Conservation (phyloP, 2,329 filamentous ascomycete species). For the Cadophora gregata region DNA sequence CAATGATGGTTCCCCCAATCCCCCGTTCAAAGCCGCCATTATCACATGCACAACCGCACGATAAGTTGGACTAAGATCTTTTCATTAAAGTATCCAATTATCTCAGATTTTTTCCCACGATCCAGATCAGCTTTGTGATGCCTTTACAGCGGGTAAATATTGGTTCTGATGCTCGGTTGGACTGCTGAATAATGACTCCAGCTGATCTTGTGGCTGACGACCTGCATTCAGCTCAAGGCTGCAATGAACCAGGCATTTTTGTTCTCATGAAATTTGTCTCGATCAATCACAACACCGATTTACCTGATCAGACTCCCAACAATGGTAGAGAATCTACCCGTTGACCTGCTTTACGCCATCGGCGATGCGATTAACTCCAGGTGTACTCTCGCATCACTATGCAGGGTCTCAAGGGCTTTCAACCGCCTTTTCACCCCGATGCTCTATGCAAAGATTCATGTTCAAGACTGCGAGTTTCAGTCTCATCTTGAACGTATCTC, state of each 20-base stretch:
- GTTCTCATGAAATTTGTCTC: neutral
- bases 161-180: neutral
- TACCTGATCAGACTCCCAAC: neutral
- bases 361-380: conserved; percentile 1
- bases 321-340: neutral
- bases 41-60: too few relatives aligned
- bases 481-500: neutral
- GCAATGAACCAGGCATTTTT: neutral
- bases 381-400: conserved; percentile 6
- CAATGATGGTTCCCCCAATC: too few relatives aligned
- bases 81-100: too few relatives aligned
- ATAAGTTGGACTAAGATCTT: too few relatives aligned
- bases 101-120: neutral
- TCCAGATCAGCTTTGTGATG: neutral
- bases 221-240: conserved; percentile 1
- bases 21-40: too few relatives aligned
- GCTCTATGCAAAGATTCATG: neutral
- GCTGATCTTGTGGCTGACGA: neutral
- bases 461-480: conserved; percentile 4
- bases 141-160: neutral
- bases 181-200: neutral
- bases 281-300: neutral
- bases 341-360: conserved; percentile 4
- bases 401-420: conserved; percentile 1
- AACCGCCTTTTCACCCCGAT: neutral